Base-by-base conservation (phyloP, 2,329 filamentous ascomycete genomes). In the Ilyonectria sp. region DNA sequence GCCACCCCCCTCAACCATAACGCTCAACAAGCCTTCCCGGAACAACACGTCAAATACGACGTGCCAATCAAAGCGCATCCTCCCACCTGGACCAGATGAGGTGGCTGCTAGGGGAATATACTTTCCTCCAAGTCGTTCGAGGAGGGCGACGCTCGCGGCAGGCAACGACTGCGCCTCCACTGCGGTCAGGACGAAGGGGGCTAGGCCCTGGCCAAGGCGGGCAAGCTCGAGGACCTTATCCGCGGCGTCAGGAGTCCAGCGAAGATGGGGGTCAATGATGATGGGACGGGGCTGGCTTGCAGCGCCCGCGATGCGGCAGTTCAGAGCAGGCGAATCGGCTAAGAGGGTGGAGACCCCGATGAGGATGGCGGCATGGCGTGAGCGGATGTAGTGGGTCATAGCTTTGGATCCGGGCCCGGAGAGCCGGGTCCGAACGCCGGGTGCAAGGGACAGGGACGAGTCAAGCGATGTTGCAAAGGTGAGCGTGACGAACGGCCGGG, bases 401-500 rank as follows among this genome's bases (percentile, higher is more conserved):
- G 93, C 89, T 81, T 97, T 97, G 43, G 94, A 94, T 70, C 91
- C 86, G 0, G 92, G 89, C 4, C 95, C 95, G 1, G 95, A 98
- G 15, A 98, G 88, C 0, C 88, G 85, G 2, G 95, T 98, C 71
- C 92, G 93, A n/a, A 90, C 86, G 15, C 94, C 94, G 0, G 94
- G 94, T 0, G 91, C 86, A 31, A 95, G 86, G 2, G 94, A 89
- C 57, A 97, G 86, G 60, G 91, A 89, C 46, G 92, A 92, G 82
- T 98, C 95, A 72, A 99, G 91, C 4, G 95, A 98, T 7, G 92
- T 92, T 23, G 96, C 95, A 80, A 95, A 98, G 13, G 95, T 98
- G 46, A 98, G 86, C 2, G 95, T 98, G 56, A 94, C 87, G 77
- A 87, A 89, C 11, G 85, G 84, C 10, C 78, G 74, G 2, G 44